Conservation (phyloP, 768 basidiomycete species). For the Rubroboletus pulcherrimus region DNA sequence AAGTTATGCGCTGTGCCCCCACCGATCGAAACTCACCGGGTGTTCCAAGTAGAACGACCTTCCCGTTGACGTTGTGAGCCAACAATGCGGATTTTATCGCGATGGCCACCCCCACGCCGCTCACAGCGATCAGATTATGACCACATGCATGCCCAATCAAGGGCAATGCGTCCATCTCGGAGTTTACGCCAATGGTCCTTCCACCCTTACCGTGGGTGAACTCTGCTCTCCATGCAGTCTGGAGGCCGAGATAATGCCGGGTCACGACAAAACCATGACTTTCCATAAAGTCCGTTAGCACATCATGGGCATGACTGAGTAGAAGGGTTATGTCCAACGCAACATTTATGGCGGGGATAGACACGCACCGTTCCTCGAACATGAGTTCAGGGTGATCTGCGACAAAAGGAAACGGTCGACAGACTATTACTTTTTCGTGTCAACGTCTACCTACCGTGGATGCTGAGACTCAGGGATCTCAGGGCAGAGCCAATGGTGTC, state of each 20-base stretch:
- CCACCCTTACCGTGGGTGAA: slow-evolving; percentile 57
- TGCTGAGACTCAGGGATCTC: slow-evolving; percentile 62
- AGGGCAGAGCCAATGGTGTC: slow-evolving; percentile 50
- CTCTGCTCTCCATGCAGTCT: slow-evolving; percentile 78
- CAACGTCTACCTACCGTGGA: slow-evolving; percentile 53
- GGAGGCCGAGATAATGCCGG: slow-evolving; percentile 61
- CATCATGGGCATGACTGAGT: slow-evolving; percentile 67
- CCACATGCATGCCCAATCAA: slow-evolving; percentile 66
- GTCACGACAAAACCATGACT: slow-evolving; percentile 69
- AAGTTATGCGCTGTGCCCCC: background rate
- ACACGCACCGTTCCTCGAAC: slow-evolving; percentile 60
- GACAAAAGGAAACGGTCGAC: slow-evolving; percentile 9
- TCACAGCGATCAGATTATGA: slow-evolving; percentile 79
- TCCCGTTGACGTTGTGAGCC: slow-evolving; percentile 60
- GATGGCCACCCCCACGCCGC: slow-evolving; percentile 70
- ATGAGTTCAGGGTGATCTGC: slow-evolving; percentile 64
- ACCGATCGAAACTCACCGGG: slow-evolving; percentile 45
- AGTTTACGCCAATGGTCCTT: slow-evolving; percentile 71
- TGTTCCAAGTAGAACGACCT: slow-evolving; percentile 71
- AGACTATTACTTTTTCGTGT: background rate
- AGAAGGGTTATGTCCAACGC: slow-evolving; percentile 5
- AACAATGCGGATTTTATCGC: slow-evolving; percentile 68
- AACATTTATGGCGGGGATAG: background rate
- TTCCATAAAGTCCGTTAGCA: slow-evolving; percentile 63
- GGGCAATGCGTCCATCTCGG: slow-evolving; percentile 69